Evolutionary conservation across 257 asterid genomes (phyloP), one percentile per base, ranked within the genome.

Genomic region (Solanum arcanum): DNA sequence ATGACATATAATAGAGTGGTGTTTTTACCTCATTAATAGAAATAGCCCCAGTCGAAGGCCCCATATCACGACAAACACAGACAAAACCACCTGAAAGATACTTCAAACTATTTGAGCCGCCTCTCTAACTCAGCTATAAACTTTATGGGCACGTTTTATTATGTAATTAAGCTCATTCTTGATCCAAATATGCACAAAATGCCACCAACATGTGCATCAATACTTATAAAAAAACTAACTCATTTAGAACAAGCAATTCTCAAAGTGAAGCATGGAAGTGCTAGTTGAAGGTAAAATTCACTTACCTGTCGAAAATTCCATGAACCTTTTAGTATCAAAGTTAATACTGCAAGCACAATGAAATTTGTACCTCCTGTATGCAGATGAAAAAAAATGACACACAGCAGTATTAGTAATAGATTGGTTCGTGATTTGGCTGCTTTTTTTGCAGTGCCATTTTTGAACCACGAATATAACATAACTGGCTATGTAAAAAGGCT

Each of bases 241-340:
- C 18, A 42, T 27, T 47, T 47, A 16, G 68, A 80, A 47, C 41
- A 78, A 44, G 64, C 29, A 78, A 15, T 78, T 46, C 25, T 78
- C 84, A 78, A 29, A 10, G 68, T 80, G 69, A 11, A 29, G 68
- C 68, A 47, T 80, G 27, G 42, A 80, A 80, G 27, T 80, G 27
- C 25, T n/a, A 23, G 23, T 42, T 76, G 83, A 76, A 76, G 27
- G 62, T 9, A 44, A 76, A 42, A 9, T 25, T 77, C 84, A 66
- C 78, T 86, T 37, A 96, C 99, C 98, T 97, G 99, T 72, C 99
- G 95, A 83, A 93, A 93, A 91, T 96, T 88, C 97, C 98, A 97
- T 90, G 98, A 90, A 89, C 98, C 98, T 88, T 95, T 97, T 41
- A 95, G 89, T 80, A 92, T 92, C 96, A 97, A 91, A 37, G 99